Conservation (phyloP, 768 basidiomycete species). For the Vararia minispora region DNA sequence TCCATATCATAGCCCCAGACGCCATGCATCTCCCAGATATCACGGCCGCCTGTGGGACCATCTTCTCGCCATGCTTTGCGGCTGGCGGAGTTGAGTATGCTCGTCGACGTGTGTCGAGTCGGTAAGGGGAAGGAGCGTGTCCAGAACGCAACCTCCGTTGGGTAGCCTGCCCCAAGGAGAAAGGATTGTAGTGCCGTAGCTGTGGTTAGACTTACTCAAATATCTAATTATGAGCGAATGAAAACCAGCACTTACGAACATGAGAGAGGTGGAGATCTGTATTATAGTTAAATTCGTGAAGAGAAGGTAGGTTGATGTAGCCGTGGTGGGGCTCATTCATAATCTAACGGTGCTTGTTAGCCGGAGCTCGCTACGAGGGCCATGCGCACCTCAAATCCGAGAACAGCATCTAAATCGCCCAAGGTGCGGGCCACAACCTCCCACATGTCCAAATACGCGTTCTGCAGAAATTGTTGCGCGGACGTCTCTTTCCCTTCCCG, state of each 20-base stretch:
- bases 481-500: constrained; percentile 39
- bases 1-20: constrained; percentile 83
- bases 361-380: not conserved
- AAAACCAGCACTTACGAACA: constrained; percentile 43
- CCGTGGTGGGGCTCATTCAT: constrained; percentile 95
- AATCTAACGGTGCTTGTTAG: constrained; percentile 34
- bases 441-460: constrained; percentile 70
- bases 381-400: constrained; percentile 75
- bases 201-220: constrained; percentile 17
- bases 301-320: constrained; percentile 72
- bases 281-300: constrained; percentile 87
- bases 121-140: constrained; percentile 85
- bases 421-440: constrained; percentile 54
- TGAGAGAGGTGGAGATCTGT: constrained; percentile 83
- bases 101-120: constrained; percentile 49
- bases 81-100: constrained; percentile 47
- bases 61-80: constrained; percentile 60
- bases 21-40: constrained; percentile 86
- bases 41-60: constrained; percentile 62
- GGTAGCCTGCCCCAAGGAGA: constrained; percentile 82
- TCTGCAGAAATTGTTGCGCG: constrained; percentile 77
- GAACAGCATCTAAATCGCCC: constrained; percentile 63
- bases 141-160: constrained; percentile 71
- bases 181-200: constrained; percentile 85
- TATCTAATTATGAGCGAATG: not conserved